Base-by-base conservation (phyloP, 2,329 filamentous ascomycete genomes). In the Chalaropsis ovoidea region DNA sequence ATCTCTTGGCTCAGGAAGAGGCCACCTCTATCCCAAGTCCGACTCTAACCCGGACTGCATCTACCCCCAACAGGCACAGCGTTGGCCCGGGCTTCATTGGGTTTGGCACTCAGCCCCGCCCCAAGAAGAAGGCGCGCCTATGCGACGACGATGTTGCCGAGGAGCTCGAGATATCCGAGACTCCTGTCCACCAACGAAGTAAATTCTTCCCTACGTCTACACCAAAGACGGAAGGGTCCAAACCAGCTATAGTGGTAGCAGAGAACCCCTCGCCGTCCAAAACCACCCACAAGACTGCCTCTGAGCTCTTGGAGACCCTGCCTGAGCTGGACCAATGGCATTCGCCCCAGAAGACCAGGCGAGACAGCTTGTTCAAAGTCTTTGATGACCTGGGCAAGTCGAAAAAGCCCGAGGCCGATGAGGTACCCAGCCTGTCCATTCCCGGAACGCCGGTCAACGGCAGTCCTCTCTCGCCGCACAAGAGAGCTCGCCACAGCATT, bases 111-210 rank as follows among this genome's bases (percentile, higher is more conserved):
- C 66, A 65, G 39, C 52, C 60, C 19, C 63, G 81, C 62, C 82
- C 82, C 24, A 77, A 77, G 64, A 85, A 85, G 75, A 85, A 85
- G 72, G 78, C 78, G 49, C 79, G 82, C 45, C 72, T 85, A 6
- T 83, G 80, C 66, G 79, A 82, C 52, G 71, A 71, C 10, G 70
- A 70, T 22, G 56, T 70, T 2, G 69, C 69, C 6, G 74, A 71
- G 11, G 67, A 70, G 1, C 70, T 70, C n/a, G 72, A 73, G 24
- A 72, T 72, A n/a, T 22, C 56, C 10, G 64, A 52, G 27, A 54
- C 54, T 2, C 61, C 61, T 22, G 74, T 73, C 17, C 72, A 75
- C 10, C 72, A 79, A 70, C 79, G 73, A 63, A 85, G 82, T 76
- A 83, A 77, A 67, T 85, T 83, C 71, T 85, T 85, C 69, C 69